Percentiles rank a stretch among this genome's conserved stretches.
phyloP scores from a whole-genome alignment of 139 green algal genomes.

The Tetraselmis chui region DNA sequence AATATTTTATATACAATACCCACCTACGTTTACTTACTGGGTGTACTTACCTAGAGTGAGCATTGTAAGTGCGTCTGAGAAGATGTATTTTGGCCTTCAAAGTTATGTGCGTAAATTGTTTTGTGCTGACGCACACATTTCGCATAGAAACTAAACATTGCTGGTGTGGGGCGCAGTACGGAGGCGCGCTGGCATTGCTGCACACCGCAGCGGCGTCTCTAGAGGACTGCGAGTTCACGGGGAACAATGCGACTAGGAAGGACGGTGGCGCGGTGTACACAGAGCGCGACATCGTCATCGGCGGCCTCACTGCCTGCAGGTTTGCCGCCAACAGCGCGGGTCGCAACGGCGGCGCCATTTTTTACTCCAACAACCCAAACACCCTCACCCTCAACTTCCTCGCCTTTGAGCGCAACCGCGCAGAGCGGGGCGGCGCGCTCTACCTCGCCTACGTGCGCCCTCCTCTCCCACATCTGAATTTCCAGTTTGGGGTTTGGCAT shows the following conservation, averaged over 20 bases:
- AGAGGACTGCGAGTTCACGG: not conserved
- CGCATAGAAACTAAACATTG: too few relatives aligned
- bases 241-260: not conserved
- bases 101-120: too few relatives aligned
- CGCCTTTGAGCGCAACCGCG: not conserved
- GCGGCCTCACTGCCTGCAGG: not conserved
- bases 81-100: too few relatives aligned
- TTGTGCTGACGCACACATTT: too few relatives aligned
- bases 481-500: too few relatives aligned
- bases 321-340: not conserved
- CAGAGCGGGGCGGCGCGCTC: not conserved
- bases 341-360: not conserved
- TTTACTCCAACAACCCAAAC: not conserved
- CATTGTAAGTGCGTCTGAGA: too few relatives aligned
- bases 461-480: not conserved
- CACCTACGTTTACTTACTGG: too few relatives aligned
- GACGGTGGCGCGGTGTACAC: not conserved
- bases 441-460: not conserved
- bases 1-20: too few relatives aligned
- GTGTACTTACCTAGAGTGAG: too few relatives aligned
- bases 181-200: not conserved
- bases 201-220: not conserved
- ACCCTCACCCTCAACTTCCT: not conserved
- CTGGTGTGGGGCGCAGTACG: too few relatives aligned
- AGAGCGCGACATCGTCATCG: not conserved